Evolutionary conservation across 345 rosid genomes (phyloP), one percentile per base, ranked within the genome.

Genomic region (Diplotaxis tenuifolia): DNA sequence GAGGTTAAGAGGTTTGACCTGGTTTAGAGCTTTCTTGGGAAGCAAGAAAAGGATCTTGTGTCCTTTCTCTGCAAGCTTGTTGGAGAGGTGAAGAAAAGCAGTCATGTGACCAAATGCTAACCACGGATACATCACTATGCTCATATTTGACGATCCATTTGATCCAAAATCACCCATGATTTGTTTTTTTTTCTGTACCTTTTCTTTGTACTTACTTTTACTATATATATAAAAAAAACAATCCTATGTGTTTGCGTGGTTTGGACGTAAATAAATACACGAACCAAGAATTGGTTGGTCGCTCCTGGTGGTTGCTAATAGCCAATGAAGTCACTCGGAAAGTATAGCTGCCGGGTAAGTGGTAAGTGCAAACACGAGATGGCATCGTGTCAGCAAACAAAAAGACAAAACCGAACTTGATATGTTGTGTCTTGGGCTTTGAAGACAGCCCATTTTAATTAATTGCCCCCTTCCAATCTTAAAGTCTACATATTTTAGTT

Each of bases 91-190:
- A 22, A 86, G 83, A 68, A 72, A 87, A 6, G 88, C 78, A 19
- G 79, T 85, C 65, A 87, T 78, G 76, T 87, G 89, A 20, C 92
- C 89, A 14, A 80, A 9, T 1, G 86, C 88, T 67, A 84, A 75
- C 88, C 87, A 87, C 36, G 91, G 84, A 65, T 82, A 82, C 84
- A 87, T 85, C n/a, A 73, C 74, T 6, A 87, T 73, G 12, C 68
- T 75, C 66, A 80, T 56, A 18, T 56, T 62, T 31, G 80, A 62
- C 58, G 80, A 62, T 45, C 23, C 71, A 56, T 70, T 32, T 5
- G 32, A 12, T 69, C 75, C 54, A 55, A 31, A 76, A 28, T 32
- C 66, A 8, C 52, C 71, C 79, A 76, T 45, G 25, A 15, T 15
- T 28, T 1, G 7, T 1, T 49, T 3, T 45, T 42, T 45, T 49